These are phyloP conservation scores for Cenchrus americanus DNA, from an alignment of 176 grass and related monocot species.

Conservation along the genomic window DNA sequence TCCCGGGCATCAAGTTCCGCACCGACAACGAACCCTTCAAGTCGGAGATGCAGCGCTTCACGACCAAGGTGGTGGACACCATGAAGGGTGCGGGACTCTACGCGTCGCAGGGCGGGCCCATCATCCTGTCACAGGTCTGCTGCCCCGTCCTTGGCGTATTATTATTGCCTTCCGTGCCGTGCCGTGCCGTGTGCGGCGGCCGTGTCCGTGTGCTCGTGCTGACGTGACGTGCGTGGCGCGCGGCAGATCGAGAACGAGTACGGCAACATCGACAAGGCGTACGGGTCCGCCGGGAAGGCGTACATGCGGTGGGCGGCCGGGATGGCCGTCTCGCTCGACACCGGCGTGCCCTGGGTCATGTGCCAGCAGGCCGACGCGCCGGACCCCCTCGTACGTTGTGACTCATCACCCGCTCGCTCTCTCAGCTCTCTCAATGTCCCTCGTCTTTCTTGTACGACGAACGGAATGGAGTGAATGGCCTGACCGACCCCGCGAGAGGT, in stretches of 20 bases:
- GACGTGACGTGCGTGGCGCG: background rate
- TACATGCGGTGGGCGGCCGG: slow-evolving; percentile 93
- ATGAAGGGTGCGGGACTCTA: slow-evolving; percentile 93
- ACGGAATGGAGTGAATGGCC: background rate
- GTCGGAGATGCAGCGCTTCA: slow-evolving; percentile 96
- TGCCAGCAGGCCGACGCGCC: slow-evolving; percentile 94
- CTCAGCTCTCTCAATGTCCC: background rate
- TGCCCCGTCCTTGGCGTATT: background rate
- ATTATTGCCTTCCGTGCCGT: too few relatives aligned
- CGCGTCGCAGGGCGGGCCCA: slow-evolving; percentile 94
- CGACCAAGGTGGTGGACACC: slow-evolving; percentile 83
- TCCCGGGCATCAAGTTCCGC: slow-evolving; percentile 94
- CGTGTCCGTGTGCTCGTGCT: background rate
- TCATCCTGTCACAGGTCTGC: slow-evolving; percentile 76
- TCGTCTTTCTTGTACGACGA: background rate
- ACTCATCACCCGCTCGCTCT: background rate
- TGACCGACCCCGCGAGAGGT: background rate
- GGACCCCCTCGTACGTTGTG: slow-evolving; percentile 67
- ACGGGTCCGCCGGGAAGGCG: slow-evolving; percentile 64
- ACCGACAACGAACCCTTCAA: slow-evolving; percentile 96
- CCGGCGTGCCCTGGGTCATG: slow-evolving; percentile 98
- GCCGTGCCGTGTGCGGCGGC: background rate
- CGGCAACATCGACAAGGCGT: slow-evolving; percentile 72
- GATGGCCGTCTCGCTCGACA: slow-evolving; percentile 92
- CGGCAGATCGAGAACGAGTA: slow-evolving; percentile 94